These are phyloP conservation scores for Albophoma yamanashiensis DNA, from an alignment of 2,329 filamentous ascomycete species.

Conservation along the genomic window DNA sequence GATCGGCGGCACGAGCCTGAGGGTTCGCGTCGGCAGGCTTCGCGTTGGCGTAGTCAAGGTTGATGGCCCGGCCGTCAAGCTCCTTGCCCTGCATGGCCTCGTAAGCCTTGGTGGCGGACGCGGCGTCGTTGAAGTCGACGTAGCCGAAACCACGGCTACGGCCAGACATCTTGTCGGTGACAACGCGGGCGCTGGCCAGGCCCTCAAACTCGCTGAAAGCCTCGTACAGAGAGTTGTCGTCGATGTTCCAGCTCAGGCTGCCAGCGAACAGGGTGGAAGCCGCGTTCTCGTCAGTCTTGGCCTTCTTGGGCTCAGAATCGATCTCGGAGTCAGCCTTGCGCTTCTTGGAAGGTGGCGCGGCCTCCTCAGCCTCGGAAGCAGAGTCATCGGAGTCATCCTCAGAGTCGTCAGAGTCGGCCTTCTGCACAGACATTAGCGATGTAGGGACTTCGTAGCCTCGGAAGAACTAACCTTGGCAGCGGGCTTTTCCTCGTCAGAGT, in stretches of 20 bases:
- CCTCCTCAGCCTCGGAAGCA: slow-evolving; percentile 23
- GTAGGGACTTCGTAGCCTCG: neutral
- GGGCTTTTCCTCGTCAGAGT: slow-evolving; percentile 14
- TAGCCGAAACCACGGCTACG: slow-evolving; percentile 91
- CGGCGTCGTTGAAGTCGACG: slow-evolving; percentile 67
- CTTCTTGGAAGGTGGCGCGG: slow-evolving; percentile 33
- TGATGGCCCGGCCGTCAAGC: slow-evolving; percentile 63
- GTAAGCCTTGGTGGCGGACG: slow-evolving; percentile 59
- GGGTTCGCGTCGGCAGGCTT: slow-evolving; percentile 44
- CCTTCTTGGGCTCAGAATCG: slow-evolving; percentile 51
- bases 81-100: slow-evolving; percentile 65
- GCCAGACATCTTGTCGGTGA: slow-evolving; percentile 70
- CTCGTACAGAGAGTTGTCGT: slow-evolving; percentile 69
- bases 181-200: slow-evolving; percentile 63
- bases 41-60: slow-evolving; percentile 68
- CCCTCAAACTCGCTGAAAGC: slow-evolving; percentile 75
- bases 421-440: neutral
- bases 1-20: slow-evolving; percentile 49
- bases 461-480: slow-evolving; percentile 18
- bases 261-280: slow-evolving; percentile 70
- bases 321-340: slow-evolving; percentile 38
- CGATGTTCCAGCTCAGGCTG: slow-evolving; percentile 83
- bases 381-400: slow-evolving; percentile 17
- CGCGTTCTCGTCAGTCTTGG: slow-evolving; percentile 42
- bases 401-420: slow-evolving; percentile 12